Evolutionary conservation across 2,329 filamentous ascomycete genomes (phyloP).

Genomic region (Claviceps humidiphila): DNA sequence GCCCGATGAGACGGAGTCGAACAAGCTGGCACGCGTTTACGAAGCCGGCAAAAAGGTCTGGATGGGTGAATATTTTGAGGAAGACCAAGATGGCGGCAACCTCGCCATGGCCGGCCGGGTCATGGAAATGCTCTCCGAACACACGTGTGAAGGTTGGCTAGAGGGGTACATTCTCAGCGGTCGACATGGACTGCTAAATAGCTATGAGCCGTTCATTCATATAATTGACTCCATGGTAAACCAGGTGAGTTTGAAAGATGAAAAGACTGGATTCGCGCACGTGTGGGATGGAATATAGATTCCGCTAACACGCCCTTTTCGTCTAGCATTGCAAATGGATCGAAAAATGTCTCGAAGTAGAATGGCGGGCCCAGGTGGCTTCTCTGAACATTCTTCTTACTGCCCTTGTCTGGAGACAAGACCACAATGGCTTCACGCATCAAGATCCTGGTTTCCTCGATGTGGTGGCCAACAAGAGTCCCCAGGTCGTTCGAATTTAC

Average conservation of each 20-base stretch:
- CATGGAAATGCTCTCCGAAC: slow-evolving; percentile 77
- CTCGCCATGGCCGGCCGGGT: slow-evolving; percentile 54
- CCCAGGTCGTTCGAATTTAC: slow-evolving; percentile 69
- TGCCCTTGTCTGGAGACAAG: slow-evolving; percentile 68
- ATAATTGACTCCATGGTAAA: slow-evolving; percentile 80
- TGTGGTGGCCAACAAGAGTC: slow-evolving; percentile 66
- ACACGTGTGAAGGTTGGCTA: slow-evolving; percentile 68
- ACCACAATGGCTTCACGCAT: slow-evolving; percentile 75
- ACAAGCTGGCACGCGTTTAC: slow-evolving; percentile 62
- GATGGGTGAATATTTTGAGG: slow-evolving; percentile 66
- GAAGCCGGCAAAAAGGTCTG: slow-evolving; percentile 66
- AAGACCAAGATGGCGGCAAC: slow-evolving; percentile 64
- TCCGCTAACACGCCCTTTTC: slow-evolving; percentile 5
- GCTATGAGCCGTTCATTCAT: slow-evolving; percentile 73
- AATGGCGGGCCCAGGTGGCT: slow-evolving; percentile 60
- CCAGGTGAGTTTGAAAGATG: slow-evolving; percentile 30
- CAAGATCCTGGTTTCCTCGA: slow-evolving; percentile 73
- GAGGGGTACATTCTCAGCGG: slow-evolving; percentile 68
- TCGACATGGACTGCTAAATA: slow-evolving; percentile 64
- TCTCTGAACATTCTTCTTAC: slow-evolving; percentile 72
- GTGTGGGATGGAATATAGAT: neutral
- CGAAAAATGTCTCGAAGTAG: slow-evolving; percentile 67
- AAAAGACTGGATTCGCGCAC: too few species aligned
- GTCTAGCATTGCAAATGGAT: slow-evolving; percentile 68
- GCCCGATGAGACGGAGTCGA: slow-evolving; percentile 70